These are phyloP conservation scores for Prunus dulcis DNA, from an alignment of 306 rosid species.

Conservation along the genomic window DNA sequence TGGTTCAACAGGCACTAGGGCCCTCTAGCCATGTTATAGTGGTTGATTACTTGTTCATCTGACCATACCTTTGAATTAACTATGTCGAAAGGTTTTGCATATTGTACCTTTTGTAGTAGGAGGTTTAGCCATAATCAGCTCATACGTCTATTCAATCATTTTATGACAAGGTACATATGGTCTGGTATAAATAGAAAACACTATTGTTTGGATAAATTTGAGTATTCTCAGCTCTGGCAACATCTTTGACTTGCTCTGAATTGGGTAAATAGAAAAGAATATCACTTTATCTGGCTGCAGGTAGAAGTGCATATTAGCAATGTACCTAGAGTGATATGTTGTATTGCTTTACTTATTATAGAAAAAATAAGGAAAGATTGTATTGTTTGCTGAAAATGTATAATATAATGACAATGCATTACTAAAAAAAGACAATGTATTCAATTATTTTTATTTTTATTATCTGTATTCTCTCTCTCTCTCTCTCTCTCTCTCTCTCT, in stretches of 20 bases:
- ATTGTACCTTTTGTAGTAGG: background rate
- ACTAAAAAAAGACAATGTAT: background rate
- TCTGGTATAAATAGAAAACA: background rate
- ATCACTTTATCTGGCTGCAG: background rate
- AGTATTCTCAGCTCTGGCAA: background rate
- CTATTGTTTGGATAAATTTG: background rate
- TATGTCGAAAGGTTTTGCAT: background rate
- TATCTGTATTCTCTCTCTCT: too few species aligned
- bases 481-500: too few species aligned
- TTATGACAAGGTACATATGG: background rate
- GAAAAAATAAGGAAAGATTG: background rate
- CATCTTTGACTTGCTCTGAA: background rate
- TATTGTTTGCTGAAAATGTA: background rate
- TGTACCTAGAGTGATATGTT: background rate
- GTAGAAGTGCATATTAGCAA: too few species aligned
- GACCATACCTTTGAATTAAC: background rate
- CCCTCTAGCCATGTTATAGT: background rate
- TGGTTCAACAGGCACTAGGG: background rate
- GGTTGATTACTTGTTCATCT: background rate
- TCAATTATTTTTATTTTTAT: too few species aligned
- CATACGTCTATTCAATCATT: background rate
- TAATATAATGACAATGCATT: slow-evolving; percentile 1
- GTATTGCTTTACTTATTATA: background rate
- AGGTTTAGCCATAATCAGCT: background rate
- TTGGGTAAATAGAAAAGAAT: background rate